Conservation (phyloP, 1,139 yeast genomes). For the Chernovozyma sophiae-reginae region DNA sequence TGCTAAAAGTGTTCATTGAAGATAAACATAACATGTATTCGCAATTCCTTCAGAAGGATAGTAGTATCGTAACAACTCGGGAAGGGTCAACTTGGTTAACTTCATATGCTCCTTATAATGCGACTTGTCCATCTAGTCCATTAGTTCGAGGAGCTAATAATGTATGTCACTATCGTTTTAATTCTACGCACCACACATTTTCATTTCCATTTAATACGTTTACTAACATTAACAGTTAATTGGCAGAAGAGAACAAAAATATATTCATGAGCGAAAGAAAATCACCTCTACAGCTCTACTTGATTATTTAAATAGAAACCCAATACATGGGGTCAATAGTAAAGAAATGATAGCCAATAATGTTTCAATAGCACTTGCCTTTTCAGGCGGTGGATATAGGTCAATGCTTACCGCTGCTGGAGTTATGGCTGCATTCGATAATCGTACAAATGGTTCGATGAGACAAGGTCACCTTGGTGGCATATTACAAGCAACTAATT, state of each 20-base stretch:
- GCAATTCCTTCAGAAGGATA: neutral
- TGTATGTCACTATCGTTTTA: slow-evolving; percentile 30
- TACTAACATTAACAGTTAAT: slow-evolving; percentile 12
- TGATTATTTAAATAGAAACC: slow-evolving; percentile 30
- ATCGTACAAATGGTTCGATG: slow-evolving; percentile 30
- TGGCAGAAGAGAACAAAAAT: slow-evolving; percentile 31
- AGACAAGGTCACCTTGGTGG: slow-evolving; percentile 39
- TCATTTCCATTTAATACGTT: slow-evolving; percentile 2
- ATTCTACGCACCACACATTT: neutral
- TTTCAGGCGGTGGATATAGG: slow-evolving; percentile 75
- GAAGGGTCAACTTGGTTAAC: slow-evolving; percentile 5
- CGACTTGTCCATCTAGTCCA: slow-evolving; percentile 35
- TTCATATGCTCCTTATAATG: slow-evolving; percentile 38
- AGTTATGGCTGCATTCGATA: slow-evolving; percentile 50
- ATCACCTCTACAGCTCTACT: slow-evolving; percentile 27
- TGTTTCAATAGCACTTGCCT: slow-evolving; percentile 48
- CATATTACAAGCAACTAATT: slow-evolving; percentile 48
- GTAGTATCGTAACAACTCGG: slow-evolving; percentile 2
- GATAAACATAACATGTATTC: slow-evolving; percentile 1
- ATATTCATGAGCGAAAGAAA: slow-evolving; percentile 29
- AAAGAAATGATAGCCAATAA: slow-evolving; percentile 13
- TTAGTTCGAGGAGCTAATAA: slow-evolving; percentile 35
- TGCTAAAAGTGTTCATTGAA: slow-evolving; percentile 1
- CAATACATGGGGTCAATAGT: slow-evolving; percentile 36
- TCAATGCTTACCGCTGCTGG: slow-evolving; percentile 70